Evolutionary conservation across 148 eudicot species (phyloP).

Genomic region (Rhododendron molle): DNA sequence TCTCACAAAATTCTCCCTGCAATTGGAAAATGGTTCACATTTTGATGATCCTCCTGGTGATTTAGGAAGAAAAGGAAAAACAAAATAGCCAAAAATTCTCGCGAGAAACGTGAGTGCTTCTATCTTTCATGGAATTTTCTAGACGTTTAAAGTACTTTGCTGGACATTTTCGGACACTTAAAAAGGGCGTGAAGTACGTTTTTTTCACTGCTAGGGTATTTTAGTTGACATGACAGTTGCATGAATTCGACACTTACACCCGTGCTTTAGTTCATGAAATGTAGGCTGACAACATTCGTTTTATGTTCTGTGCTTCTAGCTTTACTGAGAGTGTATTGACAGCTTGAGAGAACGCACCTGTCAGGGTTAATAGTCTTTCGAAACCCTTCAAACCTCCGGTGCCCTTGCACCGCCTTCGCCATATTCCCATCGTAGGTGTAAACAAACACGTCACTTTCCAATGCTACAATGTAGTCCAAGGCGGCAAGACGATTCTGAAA

Average conservation of each 20-base stretch:
- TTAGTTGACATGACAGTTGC: neutral
- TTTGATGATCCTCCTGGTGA: neutral
- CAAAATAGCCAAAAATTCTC: neutral
- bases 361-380: constrained; percentile 45
- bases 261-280: neutral
- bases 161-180: neutral
- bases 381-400: constrained; percentile 43
- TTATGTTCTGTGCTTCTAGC: neutral
- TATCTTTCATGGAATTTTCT: neutral
- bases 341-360: constrained; percentile 18
- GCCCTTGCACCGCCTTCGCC: constrained; percentile 54
- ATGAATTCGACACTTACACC: neutral
- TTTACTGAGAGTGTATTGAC: neutral
- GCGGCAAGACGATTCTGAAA: constrained; percentile 48
- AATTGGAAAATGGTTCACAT: neutral
- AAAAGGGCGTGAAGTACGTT: neutral
- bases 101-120: neutral
- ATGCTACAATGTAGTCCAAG: constrained; percentile 34
- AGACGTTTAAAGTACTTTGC: neutral
- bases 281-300: neutral
- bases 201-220: neutral
- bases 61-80: neutral
- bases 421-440: constrained; percentile 48
- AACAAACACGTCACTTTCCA: constrained; percentile 44
- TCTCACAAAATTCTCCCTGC: constrained; percentile 41